Conservation (phyloP, 768 basidiomycete genomes). For the Pleurotus tuoliensis region DNA sequence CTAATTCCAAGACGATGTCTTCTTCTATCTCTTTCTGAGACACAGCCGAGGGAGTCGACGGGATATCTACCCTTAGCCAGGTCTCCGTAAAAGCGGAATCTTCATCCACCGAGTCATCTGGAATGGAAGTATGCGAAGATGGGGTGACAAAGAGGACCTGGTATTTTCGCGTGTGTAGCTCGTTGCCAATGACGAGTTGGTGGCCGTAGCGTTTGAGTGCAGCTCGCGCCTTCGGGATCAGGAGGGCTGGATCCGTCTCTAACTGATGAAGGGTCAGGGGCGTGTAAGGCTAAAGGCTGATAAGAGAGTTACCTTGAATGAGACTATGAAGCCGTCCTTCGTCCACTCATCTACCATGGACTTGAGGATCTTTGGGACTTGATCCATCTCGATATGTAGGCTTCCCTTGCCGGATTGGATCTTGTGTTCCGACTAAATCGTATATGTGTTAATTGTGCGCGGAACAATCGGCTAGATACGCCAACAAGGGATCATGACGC, state of each 20-base stretch:
- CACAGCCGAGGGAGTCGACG: constrained; percentile 28
- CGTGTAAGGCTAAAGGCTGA: not conserved
- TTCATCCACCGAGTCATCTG: not conserved
- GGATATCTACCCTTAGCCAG: constrained; percentile 61
- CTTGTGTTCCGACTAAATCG: constrained; percentile 86
- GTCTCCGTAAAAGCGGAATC: constrained; percentile 42
- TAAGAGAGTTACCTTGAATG: constrained; percentile 78
- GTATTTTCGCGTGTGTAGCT: constrained; percentile 85
- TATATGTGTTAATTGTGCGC: not conserved
- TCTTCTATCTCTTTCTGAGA: constrained; percentile 84
- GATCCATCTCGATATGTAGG: constrained; percentile 95
- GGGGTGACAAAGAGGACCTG: constrained; percentile 90
- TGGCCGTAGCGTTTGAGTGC: constrained; percentile 94
- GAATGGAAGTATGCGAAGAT: constrained; percentile 19
- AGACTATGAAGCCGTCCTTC: constrained; percentile 85
- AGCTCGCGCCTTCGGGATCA: constrained; percentile 86
- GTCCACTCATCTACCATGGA: constrained; percentile 95
- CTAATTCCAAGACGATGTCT: constrained; percentile 76
- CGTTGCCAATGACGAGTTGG: constrained; percentile 96
- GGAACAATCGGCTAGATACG: constrained; percentile 3
- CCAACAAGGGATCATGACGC: not conserved
- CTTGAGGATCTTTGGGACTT: constrained; percentile 94
- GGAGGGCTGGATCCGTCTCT: constrained; percentile 80
- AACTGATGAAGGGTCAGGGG: constrained; percentile 46
- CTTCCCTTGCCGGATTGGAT: constrained; percentile 97